Percentiles rank a stretch among this genome's conserved stretches.
phyloP scores from a whole-genome alignment of 257 asterid genomes.

The Marsdenia floribunda region DNA sequence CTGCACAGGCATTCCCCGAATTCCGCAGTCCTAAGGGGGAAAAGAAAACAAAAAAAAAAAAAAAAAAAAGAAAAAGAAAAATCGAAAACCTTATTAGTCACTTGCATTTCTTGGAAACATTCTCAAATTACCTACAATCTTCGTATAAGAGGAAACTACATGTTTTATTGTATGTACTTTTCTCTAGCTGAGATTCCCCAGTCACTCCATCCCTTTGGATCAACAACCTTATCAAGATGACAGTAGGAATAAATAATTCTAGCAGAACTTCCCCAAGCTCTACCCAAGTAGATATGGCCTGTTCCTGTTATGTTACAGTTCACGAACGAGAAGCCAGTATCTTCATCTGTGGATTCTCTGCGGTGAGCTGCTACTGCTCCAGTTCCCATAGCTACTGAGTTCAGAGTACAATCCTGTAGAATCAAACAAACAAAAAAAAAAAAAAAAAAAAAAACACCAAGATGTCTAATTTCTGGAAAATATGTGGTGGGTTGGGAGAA shows the following conservation, averaged over 20 bases:
- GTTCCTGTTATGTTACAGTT: slow-evolving; percentile 50
- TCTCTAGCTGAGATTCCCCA: slow-evolving; percentile 37
- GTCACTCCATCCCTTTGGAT: slow-evolving; percentile 65
- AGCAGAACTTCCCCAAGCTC: slow-evolving; percentile 84
- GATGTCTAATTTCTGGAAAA: background rate
- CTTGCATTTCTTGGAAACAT: background rate
- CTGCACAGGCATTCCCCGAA: slow-evolving; percentile 62
- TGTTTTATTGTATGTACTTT: slow-evolving; percentile 18
- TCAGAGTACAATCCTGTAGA: slow-evolving; percentile 48
- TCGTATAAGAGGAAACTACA: background rate
- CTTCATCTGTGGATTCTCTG: slow-evolving; percentile 42
- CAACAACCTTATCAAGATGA: slow-evolving; percentile 28
- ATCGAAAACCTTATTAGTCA: background rate
- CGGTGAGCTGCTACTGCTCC: slow-evolving; percentile 77
- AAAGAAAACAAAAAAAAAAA: too few relatives aligned
- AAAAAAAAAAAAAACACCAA: background rate
- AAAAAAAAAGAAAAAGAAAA: background rate
- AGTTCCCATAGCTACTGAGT: slow-evolving; percentile 33
- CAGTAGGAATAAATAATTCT: slow-evolving; percentile 41
- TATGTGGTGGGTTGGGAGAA: too few relatives aligned
- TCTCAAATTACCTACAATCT: too few relatives aligned
- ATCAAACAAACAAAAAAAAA: background rate
- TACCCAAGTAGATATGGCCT: slow-evolving; percentile 47
- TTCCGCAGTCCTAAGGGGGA: slow-evolving; percentile 45
- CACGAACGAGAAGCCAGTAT: slow-evolving; percentile 78